These are phyloP conservation scores for Speleostelium caveatum DNA, from an alignment of 78 protist genomes.

Conservation along the genomic window DNA sequence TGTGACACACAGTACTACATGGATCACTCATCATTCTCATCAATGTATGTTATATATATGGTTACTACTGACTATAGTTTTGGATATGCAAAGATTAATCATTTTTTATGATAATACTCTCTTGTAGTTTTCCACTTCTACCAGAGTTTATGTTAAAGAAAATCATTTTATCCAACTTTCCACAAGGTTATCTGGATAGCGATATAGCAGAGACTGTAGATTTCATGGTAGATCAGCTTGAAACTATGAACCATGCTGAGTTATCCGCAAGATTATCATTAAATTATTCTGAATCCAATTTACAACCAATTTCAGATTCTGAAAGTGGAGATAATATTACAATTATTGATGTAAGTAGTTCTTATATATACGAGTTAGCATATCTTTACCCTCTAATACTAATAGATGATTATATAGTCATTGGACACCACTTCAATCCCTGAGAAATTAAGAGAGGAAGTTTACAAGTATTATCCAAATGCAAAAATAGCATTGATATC, in stretches of 20 bases:
- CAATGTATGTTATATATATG: not conserved
- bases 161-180: slow-evolving; percentile 71
- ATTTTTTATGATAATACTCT: not conserved
- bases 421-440: slow-evolving; percentile 75
- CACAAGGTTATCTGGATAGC: slow-evolving; percentile 40
- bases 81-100: not conserved
- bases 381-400: not conserved
- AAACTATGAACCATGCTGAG: slow-evolving; percentile 29
- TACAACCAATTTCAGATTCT: not conserved
- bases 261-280: slow-evolving; percentile 62
- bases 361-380: slow-evolving; percentile 1
- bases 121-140: slow-evolving; percentile 26
- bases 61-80: not conserved
- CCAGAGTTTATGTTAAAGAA: slow-evolving; percentile 87
- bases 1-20: slow-evolving; percentile 70
- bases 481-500: slow-evolving; percentile 70
- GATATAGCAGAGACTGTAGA: slow-evolving; percentile 84
- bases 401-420: slow-evolving; percentile 18
- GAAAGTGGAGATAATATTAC: slow-evolving; percentile 29
- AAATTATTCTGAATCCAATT: slow-evolving; percentile 24
- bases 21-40: slow-evolving; percentile 49
- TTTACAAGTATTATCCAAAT: slow-evolving; percentile 79
- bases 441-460: slow-evolving; percentile 73
- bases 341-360: slow-evolving; percentile 71
- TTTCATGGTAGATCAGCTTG: slow-evolving; percentile 89